These are phyloP conservation scores for Aphanomyces stellatus DNA, from an alignment of 352 stramenopile genomes.

Conservation along the genomic window DNA sequence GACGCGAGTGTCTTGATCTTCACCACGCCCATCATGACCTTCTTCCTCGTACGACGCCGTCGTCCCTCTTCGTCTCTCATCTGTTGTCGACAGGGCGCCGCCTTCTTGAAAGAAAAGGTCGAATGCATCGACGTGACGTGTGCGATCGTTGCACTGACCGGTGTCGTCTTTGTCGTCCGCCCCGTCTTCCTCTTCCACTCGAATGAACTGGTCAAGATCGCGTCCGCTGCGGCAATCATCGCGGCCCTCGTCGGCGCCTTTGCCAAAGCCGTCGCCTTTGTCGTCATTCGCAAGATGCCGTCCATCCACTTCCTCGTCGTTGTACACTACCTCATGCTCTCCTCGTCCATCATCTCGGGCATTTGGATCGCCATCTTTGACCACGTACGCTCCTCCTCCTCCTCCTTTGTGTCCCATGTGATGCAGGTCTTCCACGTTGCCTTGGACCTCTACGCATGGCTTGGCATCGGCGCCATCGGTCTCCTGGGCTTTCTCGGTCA, in stretches of 20 bases:
- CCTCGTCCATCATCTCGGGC: constrained; percentile 36
- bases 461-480: constrained; percentile 20
- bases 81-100: constrained; percentile 24
- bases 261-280: neutral
- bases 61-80: neutral
- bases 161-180: constrained; percentile 35
- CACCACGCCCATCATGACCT: constrained; percentile 49
- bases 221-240: neutral
- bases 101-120: constrained; percentile 37
- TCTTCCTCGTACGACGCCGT: constrained; percentile 38
- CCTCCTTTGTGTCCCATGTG: neutral
- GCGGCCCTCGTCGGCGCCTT: neutral
- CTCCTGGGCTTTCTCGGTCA: constrained; percentile 31
- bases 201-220: neutral
- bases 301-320: constrained; percentile 46
- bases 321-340: constrained; percentile 76
- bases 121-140: constrained; percentile 26
- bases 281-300: constrained; percentile 46
- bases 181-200: constrained; percentile 35
- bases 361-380: constrained; percentile 46
- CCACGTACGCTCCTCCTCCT: neutral
- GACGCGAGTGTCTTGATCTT: constrained; percentile 62
- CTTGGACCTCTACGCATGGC: neutral
- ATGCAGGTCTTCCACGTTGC: neutral
- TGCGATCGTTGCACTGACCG: constrained; percentile 32